These are phyloP conservation scores for Colletotrichum musae DNA, from an alignment of 2,329 filamentous ascomycete species.

Conservation along the genomic window DNA sequence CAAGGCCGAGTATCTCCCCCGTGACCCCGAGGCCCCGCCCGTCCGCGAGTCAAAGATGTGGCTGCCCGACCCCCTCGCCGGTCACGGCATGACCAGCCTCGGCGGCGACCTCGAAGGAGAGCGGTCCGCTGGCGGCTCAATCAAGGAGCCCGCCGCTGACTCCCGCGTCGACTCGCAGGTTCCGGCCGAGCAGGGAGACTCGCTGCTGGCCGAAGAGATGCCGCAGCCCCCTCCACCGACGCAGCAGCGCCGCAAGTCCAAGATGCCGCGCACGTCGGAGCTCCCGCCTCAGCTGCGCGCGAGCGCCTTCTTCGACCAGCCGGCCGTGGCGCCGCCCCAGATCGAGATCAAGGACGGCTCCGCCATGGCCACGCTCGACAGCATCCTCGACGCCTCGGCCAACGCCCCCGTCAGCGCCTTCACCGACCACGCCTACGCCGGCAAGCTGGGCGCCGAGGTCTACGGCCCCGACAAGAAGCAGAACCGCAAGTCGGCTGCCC, in stretches of 20 bases:
- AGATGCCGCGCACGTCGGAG: slow-evolving; percentile 47
- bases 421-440: slow-evolving; percentile 88
- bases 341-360: slow-evolving; percentile 81
- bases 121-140: slow-evolving; percentile 15
- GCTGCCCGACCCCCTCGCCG: slow-evolving; percentile 63
- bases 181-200: slow-evolving; percentile 3
- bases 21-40: slow-evolving; percentile 35
- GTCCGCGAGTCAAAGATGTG: slow-evolving; percentile 57
- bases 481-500: slow-evolving; percentile 50
- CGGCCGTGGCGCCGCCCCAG: slow-evolving; percentile 64
- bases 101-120: background rate
- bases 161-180: slow-evolving; percentile 24
- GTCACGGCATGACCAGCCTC: slow-evolving; percentile 24
- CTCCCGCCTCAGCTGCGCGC: slow-evolving; percentile 89
- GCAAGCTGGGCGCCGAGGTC: slow-evolving; percentile 80
- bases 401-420: slow-evolving; percentile 91
- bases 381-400: slow-evolving; percentile 90
- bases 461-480: slow-evolving; percentile 73
- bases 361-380: slow-evolving; percentile 89
- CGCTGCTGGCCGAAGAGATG: slow-evolving; percentile 22
- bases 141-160: slow-evolving; percentile 17
- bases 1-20: slow-evolving; percentile 51
- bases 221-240: slow-evolving; percentile 29
- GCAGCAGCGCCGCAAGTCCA: slow-evolving; percentile 51
- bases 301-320: slow-evolving; percentile 89